phyloP scores from a whole-genome alignment of 1,284 basidiomycete genomes.

The Microbotryum silenes-acaulis region DNA sequence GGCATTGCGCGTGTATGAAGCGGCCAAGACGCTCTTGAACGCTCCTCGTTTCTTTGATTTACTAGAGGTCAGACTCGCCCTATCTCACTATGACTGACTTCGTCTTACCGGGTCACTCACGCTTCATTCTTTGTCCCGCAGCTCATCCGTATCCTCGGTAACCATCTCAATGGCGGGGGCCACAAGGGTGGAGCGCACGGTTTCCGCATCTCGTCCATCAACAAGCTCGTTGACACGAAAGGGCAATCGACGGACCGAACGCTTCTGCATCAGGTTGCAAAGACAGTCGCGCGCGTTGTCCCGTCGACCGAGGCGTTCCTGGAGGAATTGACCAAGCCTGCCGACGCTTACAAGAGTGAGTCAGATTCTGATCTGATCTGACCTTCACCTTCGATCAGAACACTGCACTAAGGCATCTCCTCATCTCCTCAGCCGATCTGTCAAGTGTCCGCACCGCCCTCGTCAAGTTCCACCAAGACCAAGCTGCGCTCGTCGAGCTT shows the following conservation, averaged over 20 bases:
- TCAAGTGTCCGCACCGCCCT: conserved; percentile 43
- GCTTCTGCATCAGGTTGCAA: conserved; percentile 87
- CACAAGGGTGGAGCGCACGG: conserved; percentile 96
- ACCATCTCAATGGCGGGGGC: conserved; percentile 96
- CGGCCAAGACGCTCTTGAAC: conserved; percentile 63
- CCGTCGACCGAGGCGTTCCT: conserved; percentile 79
- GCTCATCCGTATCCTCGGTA: conserved; percentile 90
- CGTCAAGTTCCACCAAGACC: conserved; percentile 54
- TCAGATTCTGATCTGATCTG: conserved; percentile 5
- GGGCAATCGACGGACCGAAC: conserved; percentile 73
- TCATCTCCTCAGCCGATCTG: conserved; percentile 15
- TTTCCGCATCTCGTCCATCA: conserved; percentile 95
- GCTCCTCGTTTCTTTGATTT: conserved; percentile 80
- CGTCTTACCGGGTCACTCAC: not conserved
- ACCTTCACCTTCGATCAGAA: too few species aligned
- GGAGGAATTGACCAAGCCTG: conserved; percentile 78
- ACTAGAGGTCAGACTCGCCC: conserved; percentile 55
- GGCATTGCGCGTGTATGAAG: conserved; percentile 68
- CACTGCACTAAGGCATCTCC: not conserved
- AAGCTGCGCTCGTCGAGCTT: conserved; percentile 59
- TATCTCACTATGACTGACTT: not conserved
- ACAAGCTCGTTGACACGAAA: conserved; percentile 98
- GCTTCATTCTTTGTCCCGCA: conserved; percentile 39
- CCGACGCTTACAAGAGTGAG: conserved; percentile 85
- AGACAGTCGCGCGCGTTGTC: conserved; percentile 80